Evolutionary conservation across 2,329 filamentous ascomycete species (phyloP).

Genomic region (Aspergillus quadrilineatus): DNA sequence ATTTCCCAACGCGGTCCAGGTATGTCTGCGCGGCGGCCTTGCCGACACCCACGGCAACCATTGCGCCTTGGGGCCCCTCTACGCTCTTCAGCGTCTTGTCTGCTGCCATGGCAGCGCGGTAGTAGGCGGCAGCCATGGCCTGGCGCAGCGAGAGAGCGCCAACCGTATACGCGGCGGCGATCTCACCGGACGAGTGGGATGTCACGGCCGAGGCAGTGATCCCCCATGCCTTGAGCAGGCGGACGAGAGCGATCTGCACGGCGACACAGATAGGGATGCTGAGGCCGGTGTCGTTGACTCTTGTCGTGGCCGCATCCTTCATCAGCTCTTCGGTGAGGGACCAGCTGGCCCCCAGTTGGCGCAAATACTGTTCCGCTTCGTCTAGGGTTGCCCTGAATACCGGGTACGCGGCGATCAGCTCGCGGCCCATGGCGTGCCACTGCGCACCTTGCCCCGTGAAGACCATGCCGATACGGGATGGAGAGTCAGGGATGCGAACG

Average conservation of each 20-base stretch:
- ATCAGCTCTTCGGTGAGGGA: conserved; percentile 5
- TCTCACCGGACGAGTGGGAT: conserved; percentile 35
- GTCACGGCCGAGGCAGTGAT: conserved; percentile 21
- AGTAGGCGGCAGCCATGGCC: neutral
- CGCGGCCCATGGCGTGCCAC: conserved; percentile 30
- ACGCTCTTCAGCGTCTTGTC: neutral
- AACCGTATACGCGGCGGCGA: conserved; percentile 17
- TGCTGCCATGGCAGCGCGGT: neutral
- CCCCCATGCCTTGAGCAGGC: conserved; percentile 21
- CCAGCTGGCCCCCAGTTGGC: conserved; percentile 8
- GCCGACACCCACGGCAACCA: neutral
- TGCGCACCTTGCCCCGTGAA: conserved; percentile 41
- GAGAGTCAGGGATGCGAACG: neutral
- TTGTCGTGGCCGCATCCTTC: neutral
- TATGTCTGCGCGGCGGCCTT: neutral
- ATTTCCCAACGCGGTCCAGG: neutral
- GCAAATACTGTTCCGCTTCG: neutral
- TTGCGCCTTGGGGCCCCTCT: neutral
- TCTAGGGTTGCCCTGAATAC: conserved; percentile 17
- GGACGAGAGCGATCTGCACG: conserved; percentile 32
- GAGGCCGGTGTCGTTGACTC: conserved; percentile 21
- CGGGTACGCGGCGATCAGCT: conserved; percentile 20
- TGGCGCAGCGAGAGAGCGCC: neutral
- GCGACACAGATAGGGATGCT: conserved; percentile 29
- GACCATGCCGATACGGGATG: conserved; percentile 20